phyloP scores from a whole-genome alignment of 176 grass and related monocot species.

The Triticum turgidum region DNA sequence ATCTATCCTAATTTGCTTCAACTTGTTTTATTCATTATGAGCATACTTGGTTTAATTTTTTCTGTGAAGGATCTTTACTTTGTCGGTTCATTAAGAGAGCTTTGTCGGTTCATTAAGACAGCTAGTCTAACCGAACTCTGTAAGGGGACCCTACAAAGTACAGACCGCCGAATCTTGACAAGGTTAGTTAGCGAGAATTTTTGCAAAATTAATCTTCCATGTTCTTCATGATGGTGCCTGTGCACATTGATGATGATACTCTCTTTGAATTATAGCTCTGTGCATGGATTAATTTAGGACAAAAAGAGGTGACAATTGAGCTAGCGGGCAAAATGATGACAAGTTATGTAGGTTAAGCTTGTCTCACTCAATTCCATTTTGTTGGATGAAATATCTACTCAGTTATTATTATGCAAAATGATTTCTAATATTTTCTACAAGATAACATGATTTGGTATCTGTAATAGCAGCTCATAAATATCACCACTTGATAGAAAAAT shows the following conservation, averaged over 20 bases:
- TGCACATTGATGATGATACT: conserved; percentile 57
- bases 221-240: conserved; percentile 56
- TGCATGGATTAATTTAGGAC: conserved; percentile 33
- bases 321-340: not conserved
- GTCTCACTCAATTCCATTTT: no score
- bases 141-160: not conserved
- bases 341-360: no score
- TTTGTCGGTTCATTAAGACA: no score
- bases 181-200: not conserved
- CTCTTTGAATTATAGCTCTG: conserved; percentile 43
- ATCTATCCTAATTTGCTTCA: not conserved
- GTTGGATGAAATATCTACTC: no score
- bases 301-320: conserved; percentile 13
- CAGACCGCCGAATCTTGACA: not conserved
- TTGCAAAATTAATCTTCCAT: not conserved
- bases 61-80: not conserved
- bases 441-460: not conserved
- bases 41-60: not conserved
- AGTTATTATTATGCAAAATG: not conserved
- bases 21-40: not conserved
- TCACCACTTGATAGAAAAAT: not conserved
- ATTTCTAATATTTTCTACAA: not conserved
- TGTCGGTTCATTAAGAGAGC: no score
- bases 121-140: not conserved
- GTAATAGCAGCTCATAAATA: not conserved